Conservation (phyloP, 768 basidiomycete genomes). For the Baorangia bicolor region DNA sequence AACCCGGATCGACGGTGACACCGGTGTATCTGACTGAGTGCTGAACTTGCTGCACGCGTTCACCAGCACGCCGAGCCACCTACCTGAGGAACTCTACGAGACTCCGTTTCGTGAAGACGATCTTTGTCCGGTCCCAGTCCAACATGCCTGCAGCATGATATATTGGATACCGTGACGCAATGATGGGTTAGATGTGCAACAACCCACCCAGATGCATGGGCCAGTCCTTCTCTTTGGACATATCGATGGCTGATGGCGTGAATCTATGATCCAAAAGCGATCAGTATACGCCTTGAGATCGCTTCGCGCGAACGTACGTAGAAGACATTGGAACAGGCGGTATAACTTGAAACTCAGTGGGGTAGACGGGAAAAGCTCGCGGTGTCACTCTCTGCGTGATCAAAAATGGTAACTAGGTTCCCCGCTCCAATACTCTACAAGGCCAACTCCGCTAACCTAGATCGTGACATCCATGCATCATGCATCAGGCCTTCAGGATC, state of each 20-base stretch:
- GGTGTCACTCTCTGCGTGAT: neutral
- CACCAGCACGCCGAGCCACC: slow-evolving; percentile 16
- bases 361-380: neutral
- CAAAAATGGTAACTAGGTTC: slow-evolving; percentile 7
- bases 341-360: neutral
- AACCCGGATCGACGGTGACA: slow-evolving; percentile 74
- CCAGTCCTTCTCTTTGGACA: slow-evolving; percentile 74
- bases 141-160: slow-evolving; percentile 54
- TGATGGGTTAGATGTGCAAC: neutral
- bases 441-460: too few species aligned
- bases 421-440: too few species aligned
- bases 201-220: slow-evolving; percentile 58
- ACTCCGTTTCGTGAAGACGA: slow-evolving; percentile 77
- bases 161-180: neutral
- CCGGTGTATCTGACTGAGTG: slow-evolving; percentile 58
- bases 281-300: slow-evolving; percentile 1
- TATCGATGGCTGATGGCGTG: slow-evolving; percentile 56
- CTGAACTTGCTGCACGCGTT: slow-evolving; percentile 24
- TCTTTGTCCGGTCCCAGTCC: slow-evolving; percentile 75
- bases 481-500: too few species aligned
- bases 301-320: slow-evolving; percentile 18
- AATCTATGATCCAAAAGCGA: slow-evolving; percentile 40
- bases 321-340: slow-evolving; percentile 18
- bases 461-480: too few species aligned
- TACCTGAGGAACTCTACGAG: slow-evolving; percentile 79